Base-by-base conservation (phyloP, 345 rosid genomes). In the Schrenkiella parvula region DNA sequence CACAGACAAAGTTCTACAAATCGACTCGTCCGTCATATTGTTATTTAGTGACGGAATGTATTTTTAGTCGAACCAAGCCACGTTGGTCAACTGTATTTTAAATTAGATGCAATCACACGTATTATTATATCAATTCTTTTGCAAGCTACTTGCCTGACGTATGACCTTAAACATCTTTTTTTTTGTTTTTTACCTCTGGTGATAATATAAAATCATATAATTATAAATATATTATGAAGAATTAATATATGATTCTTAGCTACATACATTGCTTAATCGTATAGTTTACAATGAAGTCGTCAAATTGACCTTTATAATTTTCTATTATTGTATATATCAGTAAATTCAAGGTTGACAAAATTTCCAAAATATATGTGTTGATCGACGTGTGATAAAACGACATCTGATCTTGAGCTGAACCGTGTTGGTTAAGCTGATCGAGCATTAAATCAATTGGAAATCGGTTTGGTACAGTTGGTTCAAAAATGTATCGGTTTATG, bases 1-100 rank as follows among this genome's bases (percentile, higher is more conserved):
- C 31, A 68, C 72, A 15, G 42, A 35, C 18, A 23, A 12, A 44
- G 5, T 43, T 6, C 29, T 10, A 14, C 14, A 12, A 3, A 14
- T 14, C 0, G 6, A 56, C 7, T 66, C 25, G 78, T 11, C 55
- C 18, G 52, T 74, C 12, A 28, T 32, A 15, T 1, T 12, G 1
- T 6, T 10, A 2, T 53, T 58, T 0, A 0, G 34, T 50, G 50
- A 59, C 68, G 5, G 68, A 2, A 67, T 2, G 78, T 65, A 3
- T 18, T 12, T 42, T 46, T 35, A 23, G 57, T 43, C 13, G 2
- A 23, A 11, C 17, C 4, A 54, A 4, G 17, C 56, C 31, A 64
- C 23, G 25, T 29, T 50, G 18, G 79, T 75, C 78, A 74, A 74
- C 72, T 38, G 9, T 9, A 44, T 10, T 43, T 1, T 53, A 43